Conservation (phyloP, 768 basidiomycete genomes). For the Collybia sp. region DNA sequence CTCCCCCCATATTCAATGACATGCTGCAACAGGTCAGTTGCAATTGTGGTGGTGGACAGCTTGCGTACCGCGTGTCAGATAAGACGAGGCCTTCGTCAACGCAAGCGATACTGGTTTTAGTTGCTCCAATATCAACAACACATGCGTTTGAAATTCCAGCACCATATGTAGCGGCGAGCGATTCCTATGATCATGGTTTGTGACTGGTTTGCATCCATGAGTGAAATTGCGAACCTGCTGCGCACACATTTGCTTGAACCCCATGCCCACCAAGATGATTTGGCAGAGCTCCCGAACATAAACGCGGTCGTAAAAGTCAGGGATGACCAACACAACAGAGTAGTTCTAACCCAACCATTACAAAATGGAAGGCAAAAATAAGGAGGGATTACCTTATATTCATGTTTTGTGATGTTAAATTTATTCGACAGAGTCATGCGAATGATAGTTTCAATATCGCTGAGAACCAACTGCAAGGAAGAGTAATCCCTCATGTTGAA, state of each 20-base stretch:
- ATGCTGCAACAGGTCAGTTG: conserved; percentile 40
- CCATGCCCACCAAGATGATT: conserved; percentile 71
- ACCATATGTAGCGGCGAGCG: conserved; percentile 89
- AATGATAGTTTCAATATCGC: conserved; percentile 75
- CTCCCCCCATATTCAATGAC: conserved; percentile 83
- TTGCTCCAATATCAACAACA: conserved; percentile 92
- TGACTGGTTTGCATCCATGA: neutral
- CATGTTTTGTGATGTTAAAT: conserved; percentile 44
- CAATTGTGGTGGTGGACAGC: neutral
- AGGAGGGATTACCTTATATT: conserved; percentile 51
- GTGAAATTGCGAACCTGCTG: conserved; percentile 62
- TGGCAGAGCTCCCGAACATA: conserved; percentile 80
- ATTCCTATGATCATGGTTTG: conserved; percentile 53
- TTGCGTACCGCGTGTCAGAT: conserved; percentile 73
- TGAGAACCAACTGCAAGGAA: conserved; percentile 63
- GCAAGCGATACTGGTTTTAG: conserved; percentile 80
- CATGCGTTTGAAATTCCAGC: conserved; percentile 94
- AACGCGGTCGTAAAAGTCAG: conserved; percentile 83
- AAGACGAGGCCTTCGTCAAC: conserved; percentile 92
- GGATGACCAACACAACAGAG: conserved; percentile 84
- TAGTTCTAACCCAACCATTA: conserved; percentile 53
- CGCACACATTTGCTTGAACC: conserved; percentile 89
- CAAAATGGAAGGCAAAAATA: neutral
- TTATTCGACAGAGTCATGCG: conserved; percentile 54
- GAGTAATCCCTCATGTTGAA: conserved; percentile 83